phyloP scores from a whole-genome alignment of 2,329 filamentous ascomycete genomes.

The Pezicula neosporulosa region DNA sequence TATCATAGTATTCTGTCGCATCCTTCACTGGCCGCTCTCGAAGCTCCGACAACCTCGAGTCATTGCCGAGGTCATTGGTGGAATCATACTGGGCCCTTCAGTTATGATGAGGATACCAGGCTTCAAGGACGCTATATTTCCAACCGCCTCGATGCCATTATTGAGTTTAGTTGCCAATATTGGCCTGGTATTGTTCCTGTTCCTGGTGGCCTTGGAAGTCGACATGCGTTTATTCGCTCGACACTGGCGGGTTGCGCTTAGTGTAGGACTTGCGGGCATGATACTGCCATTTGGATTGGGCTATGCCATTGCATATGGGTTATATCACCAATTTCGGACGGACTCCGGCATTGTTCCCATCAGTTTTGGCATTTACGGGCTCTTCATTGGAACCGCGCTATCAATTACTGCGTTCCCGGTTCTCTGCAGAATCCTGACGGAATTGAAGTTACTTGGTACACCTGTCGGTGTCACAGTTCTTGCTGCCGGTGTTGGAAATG shows the following conservation, averaged over 20 bases:
- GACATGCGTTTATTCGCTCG: slow-evolving; percentile 72
- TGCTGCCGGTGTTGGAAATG: slow-evolving; percentile 89
- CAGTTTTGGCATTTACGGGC: slow-evolving; percentile 57
- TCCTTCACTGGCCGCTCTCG: slow-evolving; percentile 73
- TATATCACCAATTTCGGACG: slow-evolving; percentile 68
- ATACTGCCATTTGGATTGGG: slow-evolving; percentile 79
- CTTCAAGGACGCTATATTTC: slow-evolving; percentile 76
- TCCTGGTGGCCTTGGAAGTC: slow-evolving; percentile 84
- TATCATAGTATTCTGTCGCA: slow-evolving; percentile 71
- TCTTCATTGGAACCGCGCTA: slow-evolving; percentile 91
- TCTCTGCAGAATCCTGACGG: slow-evolving; percentile 87
- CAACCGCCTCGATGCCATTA: slow-evolving; percentile 67
- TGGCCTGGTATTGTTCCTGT: slow-evolving; percentile 80
- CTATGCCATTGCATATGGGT: slow-evolving; percentile 73
- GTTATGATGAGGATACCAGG: slow-evolving; percentile 83
- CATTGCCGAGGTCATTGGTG: slow-evolving; percentile 82
- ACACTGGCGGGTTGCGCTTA: slow-evolving; percentile 78
- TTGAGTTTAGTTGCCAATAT: slow-evolving; percentile 78
- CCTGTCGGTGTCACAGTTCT: slow-evolving; percentile 85
- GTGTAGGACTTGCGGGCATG: slow-evolving; percentile 78
- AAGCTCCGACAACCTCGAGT: slow-evolving; percentile 77
- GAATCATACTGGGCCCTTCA: slow-evolving; percentile 80
- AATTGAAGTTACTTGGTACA: slow-evolving; percentile 80
- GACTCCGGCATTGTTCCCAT: slow-evolving; percentile 50
- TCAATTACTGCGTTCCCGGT: slow-evolving; percentile 92